phyloP scores from a whole-genome alignment of 495 filamentous ascomycete species.

The Apodospora peruviana region DNA sequence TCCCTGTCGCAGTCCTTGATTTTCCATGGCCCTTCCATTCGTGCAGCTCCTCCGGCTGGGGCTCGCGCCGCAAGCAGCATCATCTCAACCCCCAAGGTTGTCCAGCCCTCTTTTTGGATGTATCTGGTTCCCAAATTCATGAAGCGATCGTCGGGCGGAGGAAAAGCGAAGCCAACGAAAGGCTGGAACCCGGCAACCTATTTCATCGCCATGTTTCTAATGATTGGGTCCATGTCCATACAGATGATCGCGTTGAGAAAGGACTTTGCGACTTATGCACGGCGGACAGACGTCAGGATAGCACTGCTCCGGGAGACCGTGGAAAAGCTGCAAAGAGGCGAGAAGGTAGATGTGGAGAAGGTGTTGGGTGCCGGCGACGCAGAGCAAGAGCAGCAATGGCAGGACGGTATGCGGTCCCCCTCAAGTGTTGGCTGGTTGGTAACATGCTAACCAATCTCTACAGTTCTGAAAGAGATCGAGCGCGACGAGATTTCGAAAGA shows the following conservation, averaged over 20 bases:
- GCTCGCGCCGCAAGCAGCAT: neutral
- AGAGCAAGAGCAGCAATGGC: constrained; percentile 78
- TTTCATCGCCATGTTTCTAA: constrained; percentile 83
- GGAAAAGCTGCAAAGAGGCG: constrained; percentile 72
- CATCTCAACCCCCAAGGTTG: constrained; percentile 55
- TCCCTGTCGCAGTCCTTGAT: no score
- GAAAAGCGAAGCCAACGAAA: constrained; percentile 40
- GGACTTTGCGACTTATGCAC: constrained; percentile 63
- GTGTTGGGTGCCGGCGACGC: constrained; percentile 74
- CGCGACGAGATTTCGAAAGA: constrained; percentile 65
- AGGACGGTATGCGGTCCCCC: constrained; percentile 55
- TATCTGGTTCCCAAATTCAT: constrained; percentile 55
- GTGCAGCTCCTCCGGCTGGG: no score
- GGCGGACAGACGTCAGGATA: constrained; percentile 75
- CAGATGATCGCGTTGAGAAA: constrained; percentile 79
- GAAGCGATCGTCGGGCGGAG: constrained; percentile 9
- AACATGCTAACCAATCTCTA: no score
- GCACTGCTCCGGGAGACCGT: constrained; percentile 74
- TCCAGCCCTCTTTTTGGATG: constrained; percentile 64
- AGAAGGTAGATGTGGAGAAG: constrained; percentile 85
- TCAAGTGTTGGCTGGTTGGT: no score
- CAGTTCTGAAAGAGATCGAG: constrained; percentile 77
- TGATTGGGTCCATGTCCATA: constrained; percentile 92
- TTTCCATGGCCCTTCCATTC: constrained; percentile 2
- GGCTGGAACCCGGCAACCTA: constrained; percentile 92